phyloP scores from a whole-genome alignment of 2,329 filamentous ascomycete genomes.

The Monosporascus sp. region DNA sequence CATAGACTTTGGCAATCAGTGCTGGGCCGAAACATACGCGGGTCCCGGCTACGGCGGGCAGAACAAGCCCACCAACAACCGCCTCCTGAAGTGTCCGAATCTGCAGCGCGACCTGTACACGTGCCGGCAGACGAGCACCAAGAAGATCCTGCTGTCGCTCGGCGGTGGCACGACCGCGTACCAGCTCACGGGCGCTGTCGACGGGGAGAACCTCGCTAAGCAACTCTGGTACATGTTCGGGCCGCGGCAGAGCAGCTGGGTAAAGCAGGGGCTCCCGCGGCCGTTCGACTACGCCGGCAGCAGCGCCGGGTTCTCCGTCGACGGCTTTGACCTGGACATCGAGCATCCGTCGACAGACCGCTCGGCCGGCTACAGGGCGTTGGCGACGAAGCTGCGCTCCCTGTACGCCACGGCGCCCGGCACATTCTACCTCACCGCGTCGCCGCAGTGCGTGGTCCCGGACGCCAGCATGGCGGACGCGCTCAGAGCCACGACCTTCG shows the following conservation, averaged over 20 bases:
- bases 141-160: slow-evolving; percentile 37
- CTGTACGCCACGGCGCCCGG: slow-evolving; percentile 15
- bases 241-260: slow-evolving; percentile 28
- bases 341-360: slow-evolving; percentile 26
- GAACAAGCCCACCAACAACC: slow-evolving; percentile 25
- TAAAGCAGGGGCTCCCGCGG: slow-evolving; percentile 20
- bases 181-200: slow-evolving; percentile 30
- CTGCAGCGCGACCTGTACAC: slow-evolving; percentile 32
- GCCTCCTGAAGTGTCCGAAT: slow-evolving; percentile 29
- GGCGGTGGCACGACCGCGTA: slow-evolving; percentile 32
- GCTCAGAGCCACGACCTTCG: slow-evolving; percentile 26
- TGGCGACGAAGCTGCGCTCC: slow-evolving; percentile 19
- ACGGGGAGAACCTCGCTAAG: slow-evolving; percentile 32
- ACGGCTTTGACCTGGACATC: slow-evolving; percentile 29
- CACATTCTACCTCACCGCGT: slow-evolving; percentile 35
- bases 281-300: slow-evolving; percentile 21
- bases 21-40: slow-evolving; percentile 26
- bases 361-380: slow-evolving; percentile 25
- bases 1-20: slow-evolving; percentile 38
- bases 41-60: slow-evolving; percentile 29
- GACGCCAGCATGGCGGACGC: slow-evolving; percentile 25
- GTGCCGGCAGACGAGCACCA: slow-evolving; percentile 32
- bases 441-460: slow-evolving; percentile 42
- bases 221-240: slow-evolving; percentile 37
- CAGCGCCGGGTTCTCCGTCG: slow-evolving; percentile 19